These are phyloP conservation scores for Gaertneriomyces sp. DNA, from an alignment of 192 early-diverging fungal genomes.

Conservation along the genomic window DNA sequence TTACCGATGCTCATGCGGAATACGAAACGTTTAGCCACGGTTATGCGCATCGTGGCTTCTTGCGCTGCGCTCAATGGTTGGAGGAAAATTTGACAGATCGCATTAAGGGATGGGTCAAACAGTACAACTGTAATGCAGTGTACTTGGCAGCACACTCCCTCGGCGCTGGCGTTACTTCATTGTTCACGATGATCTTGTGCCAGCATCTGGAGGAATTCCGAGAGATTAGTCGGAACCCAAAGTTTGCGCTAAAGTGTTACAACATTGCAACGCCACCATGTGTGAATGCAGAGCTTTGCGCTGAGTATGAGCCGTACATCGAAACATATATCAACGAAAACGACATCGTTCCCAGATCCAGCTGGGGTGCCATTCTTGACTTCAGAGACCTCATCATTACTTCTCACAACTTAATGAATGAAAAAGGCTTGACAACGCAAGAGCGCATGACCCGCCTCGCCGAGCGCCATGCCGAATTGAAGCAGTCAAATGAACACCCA, in stretches of 20 bases:
- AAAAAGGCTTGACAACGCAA: slow-evolving; percentile 15
- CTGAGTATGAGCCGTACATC: slow-evolving; percentile 31
- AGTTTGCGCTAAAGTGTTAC: slow-evolving; percentile 33
- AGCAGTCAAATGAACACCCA: slow-evolving; percentile 34
- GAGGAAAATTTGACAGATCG: slow-evolving; percentile 32
- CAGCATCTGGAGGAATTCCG: slow-evolving; percentile 26
- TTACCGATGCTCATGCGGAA: slow-evolving; percentile 42
- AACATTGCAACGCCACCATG: slow-evolving; percentile 41
- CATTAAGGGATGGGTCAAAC: slow-evolving; percentile 37
- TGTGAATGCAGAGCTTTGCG: slow-evolving; percentile 31
- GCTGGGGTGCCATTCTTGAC: slow-evolving; percentile 33
- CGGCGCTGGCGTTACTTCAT: slow-evolving; percentile 37
- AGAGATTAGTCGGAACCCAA: slow-evolving; percentile 14
- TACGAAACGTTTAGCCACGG: slow-evolving; percentile 43
- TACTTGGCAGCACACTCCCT: slow-evolving; percentile 44
- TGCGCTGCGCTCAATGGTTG: slow-evolving; percentile 40
- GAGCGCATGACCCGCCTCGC: slow-evolving; percentile 28
- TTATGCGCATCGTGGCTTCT: slow-evolving; percentile 35
- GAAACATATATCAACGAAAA: slow-evolving; percentile 44
- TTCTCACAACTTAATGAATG: slow-evolving; percentile 24
- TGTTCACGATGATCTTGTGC: slow-evolving; percentile 34
- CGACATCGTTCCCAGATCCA: slow-evolving; percentile 41
- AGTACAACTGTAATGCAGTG: slow-evolving; percentile 25
- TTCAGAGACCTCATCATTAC: slow-evolving; percentile 29
- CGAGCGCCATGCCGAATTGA: slow-evolving; percentile 18